These are phyloP conservation scores for Geotrichum phurueaensis DNA, from an alignment of 1,139 yeast genomes.

Conservation along the genomic window DNA sequence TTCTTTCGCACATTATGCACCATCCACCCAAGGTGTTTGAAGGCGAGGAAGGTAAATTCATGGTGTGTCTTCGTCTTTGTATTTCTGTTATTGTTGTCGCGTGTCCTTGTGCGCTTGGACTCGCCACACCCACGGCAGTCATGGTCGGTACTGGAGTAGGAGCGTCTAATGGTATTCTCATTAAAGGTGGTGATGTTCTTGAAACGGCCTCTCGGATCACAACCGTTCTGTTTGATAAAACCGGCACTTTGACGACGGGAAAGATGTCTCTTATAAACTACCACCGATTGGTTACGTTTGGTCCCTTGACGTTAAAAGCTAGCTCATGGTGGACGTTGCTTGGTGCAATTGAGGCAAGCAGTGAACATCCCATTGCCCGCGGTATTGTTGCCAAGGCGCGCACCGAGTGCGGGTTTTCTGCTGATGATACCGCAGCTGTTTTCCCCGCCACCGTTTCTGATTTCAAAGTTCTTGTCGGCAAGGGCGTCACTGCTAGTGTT, in stretches of 20 bases:
- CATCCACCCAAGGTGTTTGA: constrained; percentile 53
- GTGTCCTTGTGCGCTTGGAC: constrained; percentile 94
- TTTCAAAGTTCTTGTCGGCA: constrained; percentile 57
- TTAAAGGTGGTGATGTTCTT: constrained; percentile 88
- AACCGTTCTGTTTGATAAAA: constrained; percentile 81
- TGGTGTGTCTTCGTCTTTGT: constrained; percentile 71
- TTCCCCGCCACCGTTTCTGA: constrained; percentile 37
- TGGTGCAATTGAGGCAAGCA: constrained; percentile 57
- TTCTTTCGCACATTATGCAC: constrained; percentile 38
- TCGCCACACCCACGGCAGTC: constrained; percentile 97
- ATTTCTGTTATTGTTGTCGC: constrained; percentile 95
- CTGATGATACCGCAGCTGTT: constrained; percentile 27
- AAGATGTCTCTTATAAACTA: constrained; percentile 52
- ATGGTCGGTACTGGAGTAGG: constrained; percentile 99
- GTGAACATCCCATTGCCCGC: constrained; percentile 85
- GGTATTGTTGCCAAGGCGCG: constrained; percentile 48
- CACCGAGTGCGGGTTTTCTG: constrained; percentile 18
- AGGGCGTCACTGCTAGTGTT: constrained; percentile 55
- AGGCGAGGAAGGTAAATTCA: constrained; percentile 52
- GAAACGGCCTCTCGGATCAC: constrained; percentile 66
- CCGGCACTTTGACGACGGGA: constrained; percentile 92
- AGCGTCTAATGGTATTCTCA: constrained; percentile 79
- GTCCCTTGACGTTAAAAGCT: constrained; percentile 14
- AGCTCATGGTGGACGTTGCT: constrained; percentile 53
- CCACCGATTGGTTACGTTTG: neutral